A percentile compares a stretch with the other conserved stretches of the same genome.
phyloP scores from a whole-genome alignment of 345 rosid genomes.

The Eucalyptus polybractea region DNA sequence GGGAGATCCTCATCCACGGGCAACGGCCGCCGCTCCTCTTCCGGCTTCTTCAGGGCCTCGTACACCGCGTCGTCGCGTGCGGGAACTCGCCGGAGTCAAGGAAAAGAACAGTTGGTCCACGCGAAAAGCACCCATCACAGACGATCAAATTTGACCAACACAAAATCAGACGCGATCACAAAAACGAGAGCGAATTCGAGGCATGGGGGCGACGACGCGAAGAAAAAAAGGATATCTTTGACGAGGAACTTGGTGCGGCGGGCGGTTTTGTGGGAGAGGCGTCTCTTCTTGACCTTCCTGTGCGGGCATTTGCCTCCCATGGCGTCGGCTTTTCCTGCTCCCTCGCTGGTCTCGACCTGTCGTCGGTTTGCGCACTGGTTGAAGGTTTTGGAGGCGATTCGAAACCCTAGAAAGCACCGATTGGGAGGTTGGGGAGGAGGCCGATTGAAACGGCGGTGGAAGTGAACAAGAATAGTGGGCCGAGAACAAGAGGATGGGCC shows the following conservation, averaged over 20 bases:
- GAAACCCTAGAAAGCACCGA: not conserved
- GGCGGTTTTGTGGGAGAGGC: conserved; percentile 83
- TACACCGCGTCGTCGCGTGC: conserved; percentile 81
- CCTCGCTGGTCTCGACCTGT: not conserved
- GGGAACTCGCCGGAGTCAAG: conserved; percentile 15
- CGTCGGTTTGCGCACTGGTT: not conserved
- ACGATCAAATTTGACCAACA: not conserved
- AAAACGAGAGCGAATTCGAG: not conserved
- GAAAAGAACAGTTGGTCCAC: not conserved
- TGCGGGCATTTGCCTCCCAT: conserved; percentile 67
- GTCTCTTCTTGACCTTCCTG: conserved; percentile 92
- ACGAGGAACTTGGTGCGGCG: conserved; percentile 71
- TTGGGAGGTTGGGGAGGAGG: not conserved
- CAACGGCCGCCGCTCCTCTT: conserved; percentile 27
- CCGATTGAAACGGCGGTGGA: not conserved
- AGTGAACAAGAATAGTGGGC: not conserved
- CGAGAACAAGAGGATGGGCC: not conserved
- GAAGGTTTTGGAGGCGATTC: not conserved
- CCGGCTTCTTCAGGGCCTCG: conserved; percentile 65
- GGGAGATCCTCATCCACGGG: conserved; percentile 86
- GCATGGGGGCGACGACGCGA: not conserved
- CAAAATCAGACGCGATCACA: not conserved
- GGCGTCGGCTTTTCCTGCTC: not conserved
- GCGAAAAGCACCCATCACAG: not conserved
- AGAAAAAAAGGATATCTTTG: conserved; percentile 64